These are phyloP conservation scores for Euphrasia confusa DNA, from an alignment of 257 asterid species.

Conservation along the genomic window DNA sequence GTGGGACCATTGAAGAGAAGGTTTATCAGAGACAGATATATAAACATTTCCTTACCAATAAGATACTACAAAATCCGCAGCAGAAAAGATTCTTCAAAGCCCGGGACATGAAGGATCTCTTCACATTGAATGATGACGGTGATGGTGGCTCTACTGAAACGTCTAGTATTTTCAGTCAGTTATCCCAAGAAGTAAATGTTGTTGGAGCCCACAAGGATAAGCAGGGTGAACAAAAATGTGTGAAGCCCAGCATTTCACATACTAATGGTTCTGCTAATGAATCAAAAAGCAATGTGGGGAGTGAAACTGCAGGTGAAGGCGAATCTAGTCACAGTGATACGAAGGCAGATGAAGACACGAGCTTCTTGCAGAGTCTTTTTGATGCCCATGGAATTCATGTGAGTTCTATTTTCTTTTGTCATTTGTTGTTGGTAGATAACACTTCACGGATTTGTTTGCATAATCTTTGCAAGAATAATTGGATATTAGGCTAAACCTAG, in stretches of 20 bases:
- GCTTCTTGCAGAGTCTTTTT: slow-evolving; percentile 71
- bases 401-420: slow-evolving; percentile 31
- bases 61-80: slow-evolving; percentile 91
- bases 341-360: slow-evolving; percentile 65
- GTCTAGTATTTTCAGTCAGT: slow-evolving; percentile 72
- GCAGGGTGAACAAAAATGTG: slow-evolving; percentile 28
- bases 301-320: slow-evolving; percentile 30
- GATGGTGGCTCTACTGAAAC: slow-evolving; percentile 78
- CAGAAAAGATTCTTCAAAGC: slow-evolving; percentile 95
- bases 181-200: slow-evolving; percentile 61
- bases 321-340: slow-evolving; percentile 30
- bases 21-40: slow-evolving; percentile 97
- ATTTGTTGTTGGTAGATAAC: background rate
- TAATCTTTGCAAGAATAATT: too few species aligned
- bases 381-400: slow-evolving; percentile 91
- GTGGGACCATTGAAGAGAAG: slow-evolving; percentile 99
- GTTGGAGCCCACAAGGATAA: slow-evolving; percentile 47
- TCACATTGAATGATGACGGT: slow-evolving; percentile 74
- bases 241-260: slow-evolving; percentile 23
- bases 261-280: slow-evolving; percentile 31
- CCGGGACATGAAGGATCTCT: slow-evolving; percentile 97
- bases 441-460: too few species aligned
- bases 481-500: too few species aligned
- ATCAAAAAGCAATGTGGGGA: slow-evolving; percentile 29
- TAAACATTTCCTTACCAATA: slow-evolving; percentile 92